Base-by-base conservation (phyloP, 495 filamentous ascomycete species). In the Beverwykella pulmonaria region DNA sequence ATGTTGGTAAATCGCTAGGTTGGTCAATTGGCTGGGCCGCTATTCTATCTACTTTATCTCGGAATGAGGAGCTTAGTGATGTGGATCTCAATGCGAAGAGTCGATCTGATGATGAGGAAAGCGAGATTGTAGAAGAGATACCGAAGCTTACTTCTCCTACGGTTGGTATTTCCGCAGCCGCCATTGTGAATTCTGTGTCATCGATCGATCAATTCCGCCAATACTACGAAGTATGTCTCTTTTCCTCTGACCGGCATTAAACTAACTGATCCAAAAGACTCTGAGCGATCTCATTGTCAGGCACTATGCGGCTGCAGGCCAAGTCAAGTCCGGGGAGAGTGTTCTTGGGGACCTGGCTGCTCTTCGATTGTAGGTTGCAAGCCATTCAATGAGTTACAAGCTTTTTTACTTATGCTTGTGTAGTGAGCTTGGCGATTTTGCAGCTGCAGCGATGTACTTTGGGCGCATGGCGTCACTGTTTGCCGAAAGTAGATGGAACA, bases 301-400 rank as follows among this genome's bases (percentile, higher is more conserved):
- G n/a, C 78, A 79, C 75, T 91, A 89, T 73, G 84, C 86, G 32
- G 82, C 92, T 8, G 93, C 92, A 14, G 88, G 87, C 44, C 88
- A 90, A 65, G 79, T 77, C 1, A 89, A 94, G 67, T 90, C 90
- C 20, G 87, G 88, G 0, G 87, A 95, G 66, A 82, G 85, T 32
- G 86, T 87, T 48, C 86, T 93, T 75, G 89, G 91, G 17, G 94
- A 98, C 74, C 83, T 98, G 26, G 94, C 94, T 6, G 82, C 91
- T 12, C 78, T 96, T 55, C 90, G 92, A 76, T 95, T 88, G 79
- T 85, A 80, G 64, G 86, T 79, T 58, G 47, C 27, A 41, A 34
- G 49, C 32, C 72, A 61, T 47, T 41, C 59, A 1, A 8, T 53
- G 5, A 10, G 1, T 1, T 14, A 56, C n/a, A 9, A 15, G n/a